Percentiles rank a stretch among this genome's conserved stretches.
These are phyloP conservation scores for Hericium erinaceus DNA, from an alignment of 768 basidiomycete genomes.

Conservation along the genomic window DNA sequence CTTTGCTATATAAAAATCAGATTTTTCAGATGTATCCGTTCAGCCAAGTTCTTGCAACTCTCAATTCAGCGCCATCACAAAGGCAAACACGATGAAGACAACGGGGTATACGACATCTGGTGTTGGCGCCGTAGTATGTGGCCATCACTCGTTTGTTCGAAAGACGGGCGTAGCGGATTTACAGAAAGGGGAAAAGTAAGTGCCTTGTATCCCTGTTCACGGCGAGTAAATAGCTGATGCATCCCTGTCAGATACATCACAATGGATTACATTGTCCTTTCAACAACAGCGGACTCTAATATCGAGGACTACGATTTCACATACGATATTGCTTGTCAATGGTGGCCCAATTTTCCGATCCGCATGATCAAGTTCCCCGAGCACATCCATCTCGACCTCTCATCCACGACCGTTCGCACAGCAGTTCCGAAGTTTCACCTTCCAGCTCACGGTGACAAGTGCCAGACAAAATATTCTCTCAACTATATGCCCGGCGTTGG, in stretches of 20 bases:
- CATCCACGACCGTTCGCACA: slow-evolving; percentile 1
- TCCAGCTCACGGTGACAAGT: slow-evolving; percentile 16
- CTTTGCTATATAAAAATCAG: too few species aligned
- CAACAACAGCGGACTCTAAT: slow-evolving; percentile 12
- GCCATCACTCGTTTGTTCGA: slow-evolving; percentile 9
- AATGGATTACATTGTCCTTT: slow-evolving; percentile 23
- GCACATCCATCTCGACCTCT: neutral
- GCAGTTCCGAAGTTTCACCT: slow-evolving; percentile 26
- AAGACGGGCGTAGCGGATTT: slow-evolving; percentile 21
- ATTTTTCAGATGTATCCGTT: too few species aligned
- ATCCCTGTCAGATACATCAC: slow-evolving; percentile 16
- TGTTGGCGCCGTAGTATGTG: neutral
- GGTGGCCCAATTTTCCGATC: slow-evolving; percentile 16
- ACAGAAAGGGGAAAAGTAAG: slow-evolving; percentile 24
- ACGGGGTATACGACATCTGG: neutral
- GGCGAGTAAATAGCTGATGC: neutral
- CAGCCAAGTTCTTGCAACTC: neutral
- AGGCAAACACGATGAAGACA: neutral
- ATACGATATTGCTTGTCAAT: slow-evolving; percentile 27
- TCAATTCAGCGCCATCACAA: neutral
- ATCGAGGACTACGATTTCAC: slow-evolving; percentile 5
- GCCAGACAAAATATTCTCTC: slow-evolving; percentile 21
- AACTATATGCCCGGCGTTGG: slow-evolving; percentile 16
- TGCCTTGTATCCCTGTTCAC: neutral
- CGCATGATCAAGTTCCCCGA: slow-evolving; percentile 10